Evolutionary conservation across 495 filamentous ascomycete genomes (phyloP), one percentile per base, ranked within the genome.

Genomic region (Lophiotrema nucula): DNA sequence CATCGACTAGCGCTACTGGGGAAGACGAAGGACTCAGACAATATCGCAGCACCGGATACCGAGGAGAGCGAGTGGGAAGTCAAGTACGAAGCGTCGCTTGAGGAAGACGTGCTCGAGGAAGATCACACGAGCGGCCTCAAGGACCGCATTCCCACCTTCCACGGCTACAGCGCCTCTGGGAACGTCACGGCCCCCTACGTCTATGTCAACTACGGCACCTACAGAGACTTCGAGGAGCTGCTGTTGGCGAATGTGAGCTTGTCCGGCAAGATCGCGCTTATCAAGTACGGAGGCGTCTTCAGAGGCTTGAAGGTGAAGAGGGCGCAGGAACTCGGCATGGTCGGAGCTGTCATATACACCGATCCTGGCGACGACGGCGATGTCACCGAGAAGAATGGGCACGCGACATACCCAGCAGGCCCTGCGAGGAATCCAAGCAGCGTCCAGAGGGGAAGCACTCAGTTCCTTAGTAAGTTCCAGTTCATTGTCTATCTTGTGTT

Each of bases 321-420:
- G 37, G 92, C 93, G 13, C 86, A 95, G 66, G 91, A 97, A 57
- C 79, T 93, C 31, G 95, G 93, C 24, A 93, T 95, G 86, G 75
- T 96, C 22, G 92, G 93, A 4, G 83, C 84, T 19, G 73, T 97
- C 39, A 79, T 96, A 4, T 98, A 92, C 71, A 84, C 77, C 35
- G 95, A 98, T 70, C 93, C 93, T 1, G 89, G 91, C 38, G 87
- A 92, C 64, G 93, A 98, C 73, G 89, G 88, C 4, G 77, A 86
- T 6, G 77, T 88, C 19, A 92, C 87, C 0, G 88, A 90, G 53
- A 82, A 85, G 56, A 88, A 93, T 63, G 95, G 93, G 0, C 82
- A 88, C 56, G 77, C 83, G 37, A 66, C 83, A 8, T 98, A 97
- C 71, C 93, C 95, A 0, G 76, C 88, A 16, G 93, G 95, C 2